Conservation (phyloP, 441 rosid genomes). For the Pelargonium myrrhifolium region DNA sequence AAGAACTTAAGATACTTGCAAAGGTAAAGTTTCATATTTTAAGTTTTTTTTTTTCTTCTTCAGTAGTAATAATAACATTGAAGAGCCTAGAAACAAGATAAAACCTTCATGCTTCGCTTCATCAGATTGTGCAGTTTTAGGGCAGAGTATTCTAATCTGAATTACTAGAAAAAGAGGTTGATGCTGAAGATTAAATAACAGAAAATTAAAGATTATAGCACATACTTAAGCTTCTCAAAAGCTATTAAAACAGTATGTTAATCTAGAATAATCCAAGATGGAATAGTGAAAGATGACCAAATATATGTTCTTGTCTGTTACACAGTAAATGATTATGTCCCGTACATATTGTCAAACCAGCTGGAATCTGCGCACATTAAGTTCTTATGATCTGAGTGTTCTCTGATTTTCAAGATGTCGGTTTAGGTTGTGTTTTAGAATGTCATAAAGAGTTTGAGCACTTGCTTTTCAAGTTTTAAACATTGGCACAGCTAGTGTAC, state of each 20-base stretch:
- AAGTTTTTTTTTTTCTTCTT: too few species aligned
- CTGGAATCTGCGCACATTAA: background rate
- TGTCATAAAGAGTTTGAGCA: background rate
- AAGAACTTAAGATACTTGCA: constrained; percentile 68
- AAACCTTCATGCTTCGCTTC: background rate
- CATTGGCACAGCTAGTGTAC: too few species aligned
- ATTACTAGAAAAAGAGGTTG: background rate
- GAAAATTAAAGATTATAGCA: too few species aligned
- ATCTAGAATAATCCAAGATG: background rate
- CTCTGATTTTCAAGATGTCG: too few species aligned
- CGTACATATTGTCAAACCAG: too few species aligned
- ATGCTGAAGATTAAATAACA: background rate
- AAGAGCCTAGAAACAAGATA: too few species aligned
- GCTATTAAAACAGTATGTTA: too few species aligned
- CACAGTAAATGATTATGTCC: background rate
- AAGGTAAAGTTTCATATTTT: constrained; percentile 40
- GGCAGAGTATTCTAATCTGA: too few species aligned
- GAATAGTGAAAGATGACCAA: background rate
- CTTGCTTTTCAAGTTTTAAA: too few species aligned
- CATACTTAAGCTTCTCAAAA: background rate
- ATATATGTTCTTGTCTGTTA: too few species aligned
- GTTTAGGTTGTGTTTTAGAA: too few species aligned
- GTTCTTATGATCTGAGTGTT: background rate
- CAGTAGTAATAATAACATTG: background rate
- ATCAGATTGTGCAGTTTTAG: background rate